Evolutionary conservation across 176 grass and related monocot genomes (phyloP).

Genomic region (Ensete ventricosum): DNA sequence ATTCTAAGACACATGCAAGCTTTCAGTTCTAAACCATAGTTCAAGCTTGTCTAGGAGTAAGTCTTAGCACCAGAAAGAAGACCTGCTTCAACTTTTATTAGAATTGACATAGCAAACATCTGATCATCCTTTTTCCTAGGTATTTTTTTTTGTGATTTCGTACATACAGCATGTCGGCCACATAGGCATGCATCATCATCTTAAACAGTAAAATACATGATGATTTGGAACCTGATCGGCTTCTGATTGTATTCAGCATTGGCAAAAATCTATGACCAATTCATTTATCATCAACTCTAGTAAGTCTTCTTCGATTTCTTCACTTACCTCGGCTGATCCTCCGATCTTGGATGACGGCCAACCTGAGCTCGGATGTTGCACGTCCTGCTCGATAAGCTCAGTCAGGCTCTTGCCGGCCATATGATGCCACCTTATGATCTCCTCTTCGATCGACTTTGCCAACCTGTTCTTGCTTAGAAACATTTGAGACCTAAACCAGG

Average conservation of each 20-base stretch:
- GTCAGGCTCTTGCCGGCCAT: neutral
- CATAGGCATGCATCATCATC: no score
- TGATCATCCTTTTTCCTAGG: no score
- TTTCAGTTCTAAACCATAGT: no score
- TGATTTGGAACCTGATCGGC: no score
- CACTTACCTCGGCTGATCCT: neutral
- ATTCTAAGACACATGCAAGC: no score
- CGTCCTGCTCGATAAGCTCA: neutral
- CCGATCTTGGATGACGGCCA: neutral
- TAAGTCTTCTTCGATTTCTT: neutral
- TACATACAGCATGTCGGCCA: no score
- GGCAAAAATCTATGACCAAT: neutral
- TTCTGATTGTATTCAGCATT: neutral
- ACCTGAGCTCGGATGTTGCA: neutral
- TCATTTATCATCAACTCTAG: neutral
- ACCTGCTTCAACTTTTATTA: no score
- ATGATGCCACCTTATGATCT: neutral
- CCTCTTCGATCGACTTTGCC: neutral
- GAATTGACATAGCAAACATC: no score
- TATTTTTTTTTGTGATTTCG: no score
- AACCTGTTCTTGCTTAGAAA: neutral
- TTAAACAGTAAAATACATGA: no score
- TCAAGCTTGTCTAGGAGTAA: no score
- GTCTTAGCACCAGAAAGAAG: no score
- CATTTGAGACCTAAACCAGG: neutral